Percentiles rank a stretch among this genome's conserved stretches.
phyloP scores from a whole-genome alignment of 1,284 basidiomycete genomes.

The Naganishia albida region DNA sequence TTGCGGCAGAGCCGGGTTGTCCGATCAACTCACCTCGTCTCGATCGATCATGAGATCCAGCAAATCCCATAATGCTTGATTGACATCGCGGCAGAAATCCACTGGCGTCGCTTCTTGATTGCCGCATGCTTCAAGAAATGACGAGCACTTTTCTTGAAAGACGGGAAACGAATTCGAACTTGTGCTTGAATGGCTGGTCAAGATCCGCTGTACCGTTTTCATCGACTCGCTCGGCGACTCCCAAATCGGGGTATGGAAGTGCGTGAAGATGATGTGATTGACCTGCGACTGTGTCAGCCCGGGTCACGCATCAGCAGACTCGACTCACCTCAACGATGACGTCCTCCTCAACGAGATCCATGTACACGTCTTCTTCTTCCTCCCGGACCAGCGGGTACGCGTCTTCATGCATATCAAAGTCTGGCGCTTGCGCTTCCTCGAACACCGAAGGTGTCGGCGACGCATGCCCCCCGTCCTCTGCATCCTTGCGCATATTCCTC shows the following conservation, averaged over 20 bases:
- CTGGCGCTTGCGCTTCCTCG: neutral
- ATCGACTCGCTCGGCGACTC: conserved; percentile 9
- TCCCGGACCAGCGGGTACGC: neutral
- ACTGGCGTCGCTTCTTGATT: conserved; percentile 1
- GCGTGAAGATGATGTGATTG: conserved; percentile 22
- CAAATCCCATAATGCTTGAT: conserved; percentile 16
- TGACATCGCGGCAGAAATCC: conserved; percentile 7
- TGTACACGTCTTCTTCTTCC: conserved; percentile 7
- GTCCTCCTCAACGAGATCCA: conserved; percentile 1
- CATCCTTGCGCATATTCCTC: conserved; percentile 1
- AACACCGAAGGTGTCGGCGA: conserved; percentile 18
- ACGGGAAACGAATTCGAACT: conserved; percentile 4
- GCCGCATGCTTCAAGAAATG: conserved; percentile 22
- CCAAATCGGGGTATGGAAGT: conserved; percentile 13
- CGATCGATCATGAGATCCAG: conserved; percentile 8
- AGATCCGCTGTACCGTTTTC: conserved; percentile 17
- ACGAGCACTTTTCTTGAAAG: conserved; percentile 13
- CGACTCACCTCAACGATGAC: conserved; percentile 11
- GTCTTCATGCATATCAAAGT: neutral
- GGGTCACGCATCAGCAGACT: neutral
- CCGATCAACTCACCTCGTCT: conserved; percentile 10
- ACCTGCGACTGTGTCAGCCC: neutral
- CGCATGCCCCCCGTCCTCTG: neutral
- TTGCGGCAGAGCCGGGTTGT: neutral
- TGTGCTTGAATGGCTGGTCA: conserved; percentile 11